Conservation (phyloP, 305 asterid genomes). For the Fraxinus velutina region DNA sequence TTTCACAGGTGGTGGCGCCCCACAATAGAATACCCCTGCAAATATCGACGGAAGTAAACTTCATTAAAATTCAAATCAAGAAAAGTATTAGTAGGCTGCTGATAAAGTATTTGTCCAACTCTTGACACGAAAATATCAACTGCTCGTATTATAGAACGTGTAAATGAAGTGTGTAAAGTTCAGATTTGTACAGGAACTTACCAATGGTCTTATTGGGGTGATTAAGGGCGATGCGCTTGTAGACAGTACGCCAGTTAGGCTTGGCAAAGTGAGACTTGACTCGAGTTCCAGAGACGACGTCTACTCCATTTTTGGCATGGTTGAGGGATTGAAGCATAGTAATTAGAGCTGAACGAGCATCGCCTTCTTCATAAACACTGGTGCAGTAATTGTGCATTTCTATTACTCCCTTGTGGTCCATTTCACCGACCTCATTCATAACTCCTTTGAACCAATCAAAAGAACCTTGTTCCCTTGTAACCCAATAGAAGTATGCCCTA, state of each 20-base stretch:
- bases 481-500: constrained; percentile 85
- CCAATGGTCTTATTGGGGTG: constrained; percentile 66
- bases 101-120: neutral
- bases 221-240: constrained; percentile 68
- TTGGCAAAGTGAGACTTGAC: constrained; percentile 82
- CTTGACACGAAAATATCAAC: neutral
- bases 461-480: constrained; percentile 78
- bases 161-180: neutral
- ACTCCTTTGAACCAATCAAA: constrained; percentile 86
- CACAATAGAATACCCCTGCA: constrained; percentile 85
- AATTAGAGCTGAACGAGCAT: constrained; percentile 76
- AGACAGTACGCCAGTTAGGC: constrained; percentile 82
- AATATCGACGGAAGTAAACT: neutral
- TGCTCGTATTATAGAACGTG: neutral
- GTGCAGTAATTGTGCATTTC: constrained; percentile 91
- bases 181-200: constrained; percentile 25
- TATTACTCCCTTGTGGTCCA: constrained; percentile 60
- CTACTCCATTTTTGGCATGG: constrained; percentile 80
- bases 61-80: neutral
- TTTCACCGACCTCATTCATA: constrained; percentile 75
- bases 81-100: neutral
- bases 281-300: constrained; percentile 70
- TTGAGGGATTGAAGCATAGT: constrained; percentile 77
- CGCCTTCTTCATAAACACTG: constrained; percentile 82
- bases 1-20: constrained; percentile 77